Conservation (phyloP, 768 basidiomycete species). For the Tulasnella sp. region DNA sequence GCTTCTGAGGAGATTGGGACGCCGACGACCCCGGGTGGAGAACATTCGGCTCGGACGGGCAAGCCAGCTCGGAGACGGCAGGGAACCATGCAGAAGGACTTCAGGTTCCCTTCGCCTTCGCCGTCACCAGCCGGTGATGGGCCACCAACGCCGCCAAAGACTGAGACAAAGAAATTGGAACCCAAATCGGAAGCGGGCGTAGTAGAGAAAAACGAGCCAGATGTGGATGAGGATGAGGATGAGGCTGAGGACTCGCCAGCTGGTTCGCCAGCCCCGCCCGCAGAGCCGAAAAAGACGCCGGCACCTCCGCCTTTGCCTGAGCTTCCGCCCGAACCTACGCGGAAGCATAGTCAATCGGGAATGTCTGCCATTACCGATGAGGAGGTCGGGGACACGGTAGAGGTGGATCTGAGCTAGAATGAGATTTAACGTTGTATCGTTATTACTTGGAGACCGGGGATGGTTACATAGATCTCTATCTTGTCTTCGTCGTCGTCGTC, state of each 20-base stretch:
- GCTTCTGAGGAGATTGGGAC: slow-evolving; percentile 32
- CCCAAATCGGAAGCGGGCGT: neutral
- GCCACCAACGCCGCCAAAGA: slow-evolving; percentile 33
- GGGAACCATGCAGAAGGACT: slow-evolving; percentile 75
- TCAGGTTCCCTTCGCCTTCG: slow-evolving; percentile 57
- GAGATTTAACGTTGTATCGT: neutral
- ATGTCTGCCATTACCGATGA: slow-evolving; percentile 58
- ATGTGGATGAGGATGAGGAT: neutral
- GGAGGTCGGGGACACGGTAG: slow-evolving; percentile 74
- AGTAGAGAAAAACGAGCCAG: neutral
- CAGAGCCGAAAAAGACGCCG: slow-evolving; percentile 66
- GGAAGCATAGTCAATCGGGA: slow-evolving; percentile 53
- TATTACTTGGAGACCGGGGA: neutral
- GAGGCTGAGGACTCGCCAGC: neutral
- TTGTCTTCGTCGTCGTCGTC: neutral
- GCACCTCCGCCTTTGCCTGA: slow-evolving; percentile 45
- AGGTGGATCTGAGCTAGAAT: slow-evolving; percentile 45
- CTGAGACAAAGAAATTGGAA: slow-evolving; percentile 4
- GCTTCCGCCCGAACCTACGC: slow-evolving; percentile 44
- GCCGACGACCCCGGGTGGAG: slow-evolving; percentile 32
- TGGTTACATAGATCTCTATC: neutral
- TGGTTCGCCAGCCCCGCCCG: slow-evolving; percentile 37
- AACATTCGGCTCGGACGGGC: slow-evolving; percentile 12
- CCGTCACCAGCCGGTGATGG: slow-evolving; percentile 36
- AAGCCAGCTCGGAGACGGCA: slow-evolving; percentile 39